Conservation (phyloP, 2,329 filamentous ascomycete species). For the Fusarium redolens region DNA sequence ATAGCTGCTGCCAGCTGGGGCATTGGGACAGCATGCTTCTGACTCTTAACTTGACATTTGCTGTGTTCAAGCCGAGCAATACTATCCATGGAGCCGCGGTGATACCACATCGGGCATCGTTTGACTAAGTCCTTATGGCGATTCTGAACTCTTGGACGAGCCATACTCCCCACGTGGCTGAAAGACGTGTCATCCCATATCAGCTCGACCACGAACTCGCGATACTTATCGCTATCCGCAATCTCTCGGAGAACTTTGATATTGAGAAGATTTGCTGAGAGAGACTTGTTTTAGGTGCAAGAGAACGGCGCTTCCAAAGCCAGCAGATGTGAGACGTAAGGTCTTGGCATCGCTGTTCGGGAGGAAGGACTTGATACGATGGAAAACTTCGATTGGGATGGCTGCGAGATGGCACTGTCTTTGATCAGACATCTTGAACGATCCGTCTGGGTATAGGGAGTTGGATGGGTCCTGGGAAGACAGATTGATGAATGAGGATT, state of each 20-base stretch:
- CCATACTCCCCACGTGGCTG: not conserved
- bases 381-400: slow-evolving; percentile 4
- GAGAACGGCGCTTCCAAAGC: rapidly evolving
- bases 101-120: not conserved
- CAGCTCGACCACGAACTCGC: slow-evolving; percentile 50
- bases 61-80: not conserved
- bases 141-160: not conserved
- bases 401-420: too few relatives aligned
- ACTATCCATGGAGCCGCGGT: not conserved
- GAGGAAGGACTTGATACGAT: not conserved
- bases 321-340: not conserved
- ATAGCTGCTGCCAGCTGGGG: not conserved
- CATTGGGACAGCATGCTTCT: not conserved
- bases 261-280: slow-evolving; percentile 54
- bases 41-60: not conserved
- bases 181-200: slow-evolving; percentile 52
- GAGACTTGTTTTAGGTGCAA: slow-evolving; percentile 45
- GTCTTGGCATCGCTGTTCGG: slow-evolving; percentile 17
- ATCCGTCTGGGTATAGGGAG: too few relatives aligned
- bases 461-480: not conserved
- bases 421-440: not conserved
- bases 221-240: slow-evolving; percentile 50
- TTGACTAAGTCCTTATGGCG: not conserved
- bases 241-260: slow-evolving; percentile 52
- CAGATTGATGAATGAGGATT: not conserved